These are phyloP conservation scores for Aspergillaceae sp. DNA, from an alignment of 2,329 filamentous ascomycete species.

Conservation along the genomic window DNA sequence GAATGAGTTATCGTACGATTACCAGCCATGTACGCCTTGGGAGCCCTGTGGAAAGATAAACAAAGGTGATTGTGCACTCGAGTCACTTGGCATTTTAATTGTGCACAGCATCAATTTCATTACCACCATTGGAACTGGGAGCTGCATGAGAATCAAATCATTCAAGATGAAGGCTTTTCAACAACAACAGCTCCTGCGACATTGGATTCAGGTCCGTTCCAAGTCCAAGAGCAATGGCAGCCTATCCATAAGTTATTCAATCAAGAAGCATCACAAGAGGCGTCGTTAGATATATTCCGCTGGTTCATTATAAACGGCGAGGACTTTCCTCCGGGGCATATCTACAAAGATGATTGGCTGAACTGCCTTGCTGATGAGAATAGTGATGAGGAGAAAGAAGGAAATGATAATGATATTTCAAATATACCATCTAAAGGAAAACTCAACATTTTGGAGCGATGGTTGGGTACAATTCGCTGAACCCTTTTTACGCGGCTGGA, in stretches of 20 bases:
- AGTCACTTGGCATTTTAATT: not conserved
- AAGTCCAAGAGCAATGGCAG: not conserved
- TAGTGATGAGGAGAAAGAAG: slow-evolving; percentile 2
- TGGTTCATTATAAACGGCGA: slow-evolving; percentile 12
- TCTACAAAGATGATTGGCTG: slow-evolving; percentile 13
- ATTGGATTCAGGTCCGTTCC: not conserved
- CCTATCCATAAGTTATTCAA: not conserved
- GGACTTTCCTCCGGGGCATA: slow-evolving; percentile 7
- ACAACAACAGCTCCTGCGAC: not conserved
- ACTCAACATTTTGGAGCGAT: not conserved
- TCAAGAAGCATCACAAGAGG: slow-evolving; percentile 10
- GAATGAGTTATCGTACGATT: not conserved
- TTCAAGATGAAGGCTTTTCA: not conserved
- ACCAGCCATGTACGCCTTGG: not conserved
- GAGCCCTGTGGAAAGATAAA: not conserved
- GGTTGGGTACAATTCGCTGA: not conserved
- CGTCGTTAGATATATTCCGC: slow-evolving; percentile 10
- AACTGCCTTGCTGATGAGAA: slow-evolving; percentile 6
- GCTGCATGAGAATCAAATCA: not conserved
- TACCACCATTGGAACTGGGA: not conserved
- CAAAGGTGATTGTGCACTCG: not conserved
- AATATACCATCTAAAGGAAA: not conserved
- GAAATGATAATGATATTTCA: not conserved
- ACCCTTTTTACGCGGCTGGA: too few relatives aligned
- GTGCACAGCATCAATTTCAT: not conserved